A percentile compares a stretch with the other conserved stretches of the same genome.
phyloP scores from a whole-genome alignment of 495 filamentous ascomycete species.

The Neurospora discreta region DNA sequence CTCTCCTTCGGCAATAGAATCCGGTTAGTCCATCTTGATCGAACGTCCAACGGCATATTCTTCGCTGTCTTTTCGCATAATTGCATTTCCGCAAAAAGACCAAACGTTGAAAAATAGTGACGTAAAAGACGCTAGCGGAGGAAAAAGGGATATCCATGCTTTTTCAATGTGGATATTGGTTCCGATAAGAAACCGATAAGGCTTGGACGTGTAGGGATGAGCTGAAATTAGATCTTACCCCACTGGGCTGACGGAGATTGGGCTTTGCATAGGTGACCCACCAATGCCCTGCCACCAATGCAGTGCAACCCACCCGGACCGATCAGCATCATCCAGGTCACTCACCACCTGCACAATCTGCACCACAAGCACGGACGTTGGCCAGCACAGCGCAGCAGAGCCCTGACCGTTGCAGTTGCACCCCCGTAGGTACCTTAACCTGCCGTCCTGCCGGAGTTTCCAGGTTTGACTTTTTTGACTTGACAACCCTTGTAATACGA shows the following conservation, averaged over 20 bases:
- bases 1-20: neutral
- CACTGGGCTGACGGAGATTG: neutral
- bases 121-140: neutral
- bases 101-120: neutral
- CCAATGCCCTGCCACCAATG: neutral
- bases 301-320: neutral
- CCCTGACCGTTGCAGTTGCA: neutral
- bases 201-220: neutral
- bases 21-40: neutral
- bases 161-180: neutral
- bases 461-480: neutral
- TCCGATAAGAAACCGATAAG: neutral
- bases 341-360: neutral
- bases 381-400: neutral
- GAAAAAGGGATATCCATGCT: neutral
- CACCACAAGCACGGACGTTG: neutral
- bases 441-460: neutral
- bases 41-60: neutral
- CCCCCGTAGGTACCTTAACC: neutral
- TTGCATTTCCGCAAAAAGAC: neutral
- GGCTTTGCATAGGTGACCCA: neutral
- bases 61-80: neutral
- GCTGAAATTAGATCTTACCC: neutral
- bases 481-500: neutral
- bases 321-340: neutral